A percentile compares a stretch with the other conserved stretches of the same genome.
These are phyloP conservation scores for Cantharellus cinnabarinus DNA, from an alignment of 768 basidiomycete genomes.

Conservation along the genomic window DNA sequence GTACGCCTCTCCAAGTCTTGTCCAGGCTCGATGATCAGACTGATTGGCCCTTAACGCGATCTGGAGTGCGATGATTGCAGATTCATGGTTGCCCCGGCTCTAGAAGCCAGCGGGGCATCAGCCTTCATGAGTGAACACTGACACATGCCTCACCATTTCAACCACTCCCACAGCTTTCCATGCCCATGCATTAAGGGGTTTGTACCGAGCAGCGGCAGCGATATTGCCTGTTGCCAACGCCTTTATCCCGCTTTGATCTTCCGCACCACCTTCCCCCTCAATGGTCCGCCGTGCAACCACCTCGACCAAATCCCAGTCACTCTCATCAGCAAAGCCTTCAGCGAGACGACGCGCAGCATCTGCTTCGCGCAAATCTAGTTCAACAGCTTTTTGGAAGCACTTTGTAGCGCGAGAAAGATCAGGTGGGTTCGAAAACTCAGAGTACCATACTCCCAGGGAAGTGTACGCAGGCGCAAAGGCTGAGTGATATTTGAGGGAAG, in stretches of 20 bases:
- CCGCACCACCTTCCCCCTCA: slow-evolving; percentile 73
- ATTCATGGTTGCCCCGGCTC: slow-evolving; percentile 45
- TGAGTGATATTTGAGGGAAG: slow-evolving; percentile 50
- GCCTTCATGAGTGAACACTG: neutral
- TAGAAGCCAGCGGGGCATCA: slow-evolving; percentile 15
- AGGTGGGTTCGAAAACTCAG: slow-evolving; percentile 42
- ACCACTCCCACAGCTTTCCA: slow-evolving; percentile 93
- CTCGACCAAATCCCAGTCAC: slow-evolving; percentile 91
- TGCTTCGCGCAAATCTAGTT: slow-evolving; percentile 75
- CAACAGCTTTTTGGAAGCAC: slow-evolving; percentile 97
- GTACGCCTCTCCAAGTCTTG: slow-evolving; percentile 82
- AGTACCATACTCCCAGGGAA: slow-evolving; percentile 79
- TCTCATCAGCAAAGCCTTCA: slow-evolving; percentile 75
- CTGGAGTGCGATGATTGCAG: slow-evolving; percentile 70
- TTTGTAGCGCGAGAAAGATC: slow-evolving; percentile 77
- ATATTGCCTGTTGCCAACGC: slow-evolving; percentile 22
- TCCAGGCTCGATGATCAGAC: slow-evolving; percentile 68
- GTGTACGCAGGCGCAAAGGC: slow-evolving; percentile 84
- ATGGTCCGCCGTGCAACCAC: slow-evolving; percentile 84
- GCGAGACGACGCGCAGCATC: slow-evolving; percentile 71
- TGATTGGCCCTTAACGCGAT: slow-evolving; percentile 63
- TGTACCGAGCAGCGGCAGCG: slow-evolving; percentile 27
- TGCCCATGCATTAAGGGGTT: slow-evolving; percentile 81
- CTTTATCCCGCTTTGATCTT: slow-evolving; percentile 21
- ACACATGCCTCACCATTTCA: slow-evolving; percentile 44